Evolutionary conservation across 768 basidiomycete genomes (phyloP), one percentile per base, ranked within the genome.

Genomic region (Podaxis carcinomalis): DNA sequence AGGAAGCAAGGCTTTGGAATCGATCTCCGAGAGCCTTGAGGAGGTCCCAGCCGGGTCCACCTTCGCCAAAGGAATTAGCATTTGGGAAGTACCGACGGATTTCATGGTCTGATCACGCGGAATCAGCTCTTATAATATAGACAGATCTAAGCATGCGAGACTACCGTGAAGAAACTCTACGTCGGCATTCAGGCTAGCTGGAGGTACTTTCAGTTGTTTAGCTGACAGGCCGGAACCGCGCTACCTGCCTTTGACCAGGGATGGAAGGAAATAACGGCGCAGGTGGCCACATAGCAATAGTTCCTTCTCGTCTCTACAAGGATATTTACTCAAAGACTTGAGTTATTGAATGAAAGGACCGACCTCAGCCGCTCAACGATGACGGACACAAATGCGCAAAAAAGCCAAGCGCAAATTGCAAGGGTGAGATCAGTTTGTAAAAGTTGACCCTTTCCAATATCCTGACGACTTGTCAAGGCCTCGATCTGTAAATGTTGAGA

Each of bases 191-290:
- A 75, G 32, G 32, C 32, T 32, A 32, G 32, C 32, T 32, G 32
- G 62, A 56, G 68, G 68, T 2, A 71, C 74, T 74, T 37, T 51
- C 37, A 51, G 7, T 40, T 5, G 47, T 40, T 27, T 11, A 44
- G 39, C 16, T 13, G 25, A 50, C 35, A 32, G 9, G 46, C 14
- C 1, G 16, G n/a, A 19, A 4, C 19, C 32, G 5, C 21, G 42
- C 2, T 46, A 21, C 32, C 52, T 55, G 78, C 80, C 77, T 67
- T 66, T 62, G 16, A 73, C 76, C 4, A 81, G 61, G 37, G 67
- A 68, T 0, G 80, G 81, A 14, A 77, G 62, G 57, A 78, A 78
- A 59, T 77, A 66, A 3, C 70, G 68, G 49, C 77, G 73, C 1
- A 80, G 66, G 46, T 72, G 69, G 1, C 70, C 75, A 6, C 66